Evolutionary conservation across 345 rosid genomes (phyloP).

Genomic region (Turritis glabra): DNA sequence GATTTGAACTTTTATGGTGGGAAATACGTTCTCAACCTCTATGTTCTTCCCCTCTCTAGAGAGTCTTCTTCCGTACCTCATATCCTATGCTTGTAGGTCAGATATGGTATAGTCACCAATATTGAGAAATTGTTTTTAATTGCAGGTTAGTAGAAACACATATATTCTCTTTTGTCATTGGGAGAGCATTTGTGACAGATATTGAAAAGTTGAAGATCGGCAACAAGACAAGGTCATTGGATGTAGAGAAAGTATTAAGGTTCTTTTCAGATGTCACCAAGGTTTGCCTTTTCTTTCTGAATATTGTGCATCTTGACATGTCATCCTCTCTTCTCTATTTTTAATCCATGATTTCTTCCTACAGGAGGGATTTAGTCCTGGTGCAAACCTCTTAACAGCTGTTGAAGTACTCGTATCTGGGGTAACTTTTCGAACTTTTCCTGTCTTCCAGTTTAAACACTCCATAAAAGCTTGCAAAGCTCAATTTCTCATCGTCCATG

Average conservation of each 20-base stretch:
- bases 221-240: slow-evolving; percentile 88
- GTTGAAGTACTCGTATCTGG: slow-evolving; percentile 92
- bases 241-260: slow-evolving; percentile 59
- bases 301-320: slow-evolving; percentile 15
- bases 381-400: slow-evolving; percentile 89
- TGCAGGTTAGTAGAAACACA: slow-evolving; percentile 99
- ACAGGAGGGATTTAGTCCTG: slow-evolving; percentile 90
- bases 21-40: slow-evolving; percentile 6
- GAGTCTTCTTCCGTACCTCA: slow-evolving; percentile 3
- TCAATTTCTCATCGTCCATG: slow-evolving; percentile 8
- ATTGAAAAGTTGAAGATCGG: slow-evolving; percentile 94
- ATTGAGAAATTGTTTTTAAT: slow-evolving; percentile 39
- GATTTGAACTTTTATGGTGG: background rate
- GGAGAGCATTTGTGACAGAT: slow-evolving; percentile 99
- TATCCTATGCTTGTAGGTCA: slow-evolving; percentile 23
- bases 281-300: slow-evolving; percentile 51
- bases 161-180: slow-evolving; percentile 95
- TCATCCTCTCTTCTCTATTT: slow-evolving; percentile 14
- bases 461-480: slow-evolving; percentile 14
- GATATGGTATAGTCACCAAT: slow-evolving; percentile 32
- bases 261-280: slow-evolving; percentile 84
- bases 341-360: slow-evolving; percentile 36
- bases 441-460: slow-evolving; percentile 20
- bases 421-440: slow-evolving; percentile 53
- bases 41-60: slow-evolving; percentile 24